phyloP scores from a whole-genome alignment of 2,329 filamentous ascomycete genomes.

The Xylaria multiplex region DNA sequence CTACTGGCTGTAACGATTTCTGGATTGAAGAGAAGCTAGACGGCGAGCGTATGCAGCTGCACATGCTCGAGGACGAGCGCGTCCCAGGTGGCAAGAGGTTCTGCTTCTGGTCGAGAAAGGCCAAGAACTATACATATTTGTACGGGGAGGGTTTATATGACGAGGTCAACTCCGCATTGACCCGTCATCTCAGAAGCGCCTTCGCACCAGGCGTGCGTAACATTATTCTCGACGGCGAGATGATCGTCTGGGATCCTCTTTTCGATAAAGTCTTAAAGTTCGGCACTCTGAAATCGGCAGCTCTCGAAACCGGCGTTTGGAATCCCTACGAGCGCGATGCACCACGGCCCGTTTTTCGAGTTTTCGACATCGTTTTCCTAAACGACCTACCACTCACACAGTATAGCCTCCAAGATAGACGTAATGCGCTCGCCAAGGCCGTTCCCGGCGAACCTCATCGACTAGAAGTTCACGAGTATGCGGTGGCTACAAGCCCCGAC shows the following conservation, averaged over 20 bases:
- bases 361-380: constrained; percentile 92
- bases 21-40: constrained; percentile 99
- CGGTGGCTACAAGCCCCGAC: constrained; percentile 70
- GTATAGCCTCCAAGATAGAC: constrained; percentile 84
- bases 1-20: constrained; percentile 77
- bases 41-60: constrained; percentile 95
- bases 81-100: constrained; percentile 78
- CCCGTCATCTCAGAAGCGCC: constrained; percentile 78
- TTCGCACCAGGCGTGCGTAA: constrained; percentile 83
- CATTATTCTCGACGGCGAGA: constrained; percentile 94
- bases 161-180: constrained; percentile 80
- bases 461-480: constrained; percentile 83
- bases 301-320: constrained; percentile 80
- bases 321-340: constrained; percentile 73
- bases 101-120: constrained; percentile 93
- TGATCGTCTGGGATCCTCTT: constrained; percentile 97
- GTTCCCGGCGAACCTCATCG: constrained; percentile 77
- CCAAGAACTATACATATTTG: constrained; percentile 94
- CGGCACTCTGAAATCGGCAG: constrained; percentile 92
- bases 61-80: constrained; percentile 79
- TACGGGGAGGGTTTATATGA: constrained; percentile 84
- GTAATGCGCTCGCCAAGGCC: constrained; percentile 76
- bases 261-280: constrained; percentile 87
- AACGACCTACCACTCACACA: constrained; percentile 83
- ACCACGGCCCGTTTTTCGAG: constrained; percentile 79